These are phyloP conservation scores for Dipodascus albidus DNA, from an alignment of 805 yeast genomes.

Conservation along the genomic window DNA sequence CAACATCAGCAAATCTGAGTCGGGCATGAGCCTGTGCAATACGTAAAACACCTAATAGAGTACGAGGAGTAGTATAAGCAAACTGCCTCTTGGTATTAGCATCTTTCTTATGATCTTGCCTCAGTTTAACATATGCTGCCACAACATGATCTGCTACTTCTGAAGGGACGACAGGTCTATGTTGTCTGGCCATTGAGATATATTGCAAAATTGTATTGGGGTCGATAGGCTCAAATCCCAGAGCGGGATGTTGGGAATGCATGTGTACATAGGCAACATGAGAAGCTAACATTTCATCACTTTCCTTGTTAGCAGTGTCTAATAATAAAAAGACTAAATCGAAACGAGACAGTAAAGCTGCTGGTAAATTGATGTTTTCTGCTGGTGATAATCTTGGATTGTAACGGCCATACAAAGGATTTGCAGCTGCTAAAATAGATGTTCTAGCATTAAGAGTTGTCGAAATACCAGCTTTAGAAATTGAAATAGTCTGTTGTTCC, in stretches of 20 bases:
- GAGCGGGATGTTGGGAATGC: constrained; percentile 72
- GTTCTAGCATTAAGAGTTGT: constrained; percentile 95
- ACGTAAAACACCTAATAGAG: constrained; percentile 81
- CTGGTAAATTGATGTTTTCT: constrained; percentile 90
- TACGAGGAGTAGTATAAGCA: constrained; percentile 91
- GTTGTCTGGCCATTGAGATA: constrained; percentile 73
- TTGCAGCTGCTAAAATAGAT: constrained; percentile 90
- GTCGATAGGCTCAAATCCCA: constrained; percentile 64
- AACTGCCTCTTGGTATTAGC: constrained; percentile 64
- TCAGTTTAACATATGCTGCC: constrained; percentile 74
- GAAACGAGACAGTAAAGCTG: constrained; percentile 88
- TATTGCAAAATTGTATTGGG: constrained; percentile 76
- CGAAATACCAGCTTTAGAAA: constrained; percentile 97
- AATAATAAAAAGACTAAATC: constrained; percentile 86
- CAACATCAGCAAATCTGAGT: constrained; percentile 65
- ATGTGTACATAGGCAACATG: constrained; percentile 96
- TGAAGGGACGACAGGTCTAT: constrained; percentile 73
- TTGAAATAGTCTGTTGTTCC: constrained; percentile 98
- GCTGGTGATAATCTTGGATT: constrained; percentile 94
- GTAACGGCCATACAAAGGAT: constrained; percentile 91
- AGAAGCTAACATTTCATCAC: constrained; percentile 76
- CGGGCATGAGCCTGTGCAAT: constrained; percentile 92
- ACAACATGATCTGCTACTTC: constrained; percentile 82
- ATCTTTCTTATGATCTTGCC: constrained; percentile 80
- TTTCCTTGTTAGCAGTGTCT: constrained; percentile 79